A percentile compares a stretch with the other conserved stretches of the same genome.
Conservation (phyloP, 768 basidiomycete species). For the Dentipellis sp. region DNA sequence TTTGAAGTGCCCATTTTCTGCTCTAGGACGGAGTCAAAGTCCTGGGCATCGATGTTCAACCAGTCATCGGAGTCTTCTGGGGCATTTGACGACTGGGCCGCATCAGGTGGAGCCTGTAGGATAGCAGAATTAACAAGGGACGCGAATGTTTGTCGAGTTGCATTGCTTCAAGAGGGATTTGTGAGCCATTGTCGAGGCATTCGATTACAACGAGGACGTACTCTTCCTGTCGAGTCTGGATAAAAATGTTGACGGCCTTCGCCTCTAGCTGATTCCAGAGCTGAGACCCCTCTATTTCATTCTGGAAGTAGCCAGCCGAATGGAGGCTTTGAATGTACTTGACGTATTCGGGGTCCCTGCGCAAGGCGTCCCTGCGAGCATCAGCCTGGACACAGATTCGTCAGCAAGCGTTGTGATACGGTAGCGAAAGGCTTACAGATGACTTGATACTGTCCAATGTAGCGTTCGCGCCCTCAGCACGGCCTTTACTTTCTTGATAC, state of each 20-base stretch:
- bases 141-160: constrained; percentile 69
- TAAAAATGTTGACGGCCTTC: constrained; percentile 60
- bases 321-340: constrained; percentile 62
- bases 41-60: constrained; percentile 70
- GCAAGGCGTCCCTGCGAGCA: constrained; percentile 59
- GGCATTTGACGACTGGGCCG: constrained; percentile 19
- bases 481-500: constrained; percentile 74
- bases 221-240: constrained; percentile 57
- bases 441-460: constrained; percentile 29
- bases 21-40: constrained; percentile 69
- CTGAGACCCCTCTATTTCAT: constrained; percentile 68
- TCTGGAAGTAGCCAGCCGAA: constrained; percentile 66
- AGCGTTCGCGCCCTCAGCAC: constrained; percentile 29
- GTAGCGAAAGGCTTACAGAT: constrained; percentile 32
- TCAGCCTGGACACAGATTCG: constrained; percentile 33
- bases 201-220: constrained; percentile 29
- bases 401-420: too few relatives aligned
- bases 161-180: constrained; percentile 29
- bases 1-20: constrained; percentile 21
- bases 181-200: background rate
- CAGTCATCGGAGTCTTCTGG: constrained; percentile 77
- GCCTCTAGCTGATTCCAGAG: constrained; percentile 67
- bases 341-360: constrained; percentile 55
- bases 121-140: constrained; percentile 60
- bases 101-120: constrained; percentile 24